Evolutionary conservation across 2,329 filamentous ascomycete species (phyloP), one percentile per base, ranked within the genome.

Genomic region (Cladophialophora chaetospira): DNA sequence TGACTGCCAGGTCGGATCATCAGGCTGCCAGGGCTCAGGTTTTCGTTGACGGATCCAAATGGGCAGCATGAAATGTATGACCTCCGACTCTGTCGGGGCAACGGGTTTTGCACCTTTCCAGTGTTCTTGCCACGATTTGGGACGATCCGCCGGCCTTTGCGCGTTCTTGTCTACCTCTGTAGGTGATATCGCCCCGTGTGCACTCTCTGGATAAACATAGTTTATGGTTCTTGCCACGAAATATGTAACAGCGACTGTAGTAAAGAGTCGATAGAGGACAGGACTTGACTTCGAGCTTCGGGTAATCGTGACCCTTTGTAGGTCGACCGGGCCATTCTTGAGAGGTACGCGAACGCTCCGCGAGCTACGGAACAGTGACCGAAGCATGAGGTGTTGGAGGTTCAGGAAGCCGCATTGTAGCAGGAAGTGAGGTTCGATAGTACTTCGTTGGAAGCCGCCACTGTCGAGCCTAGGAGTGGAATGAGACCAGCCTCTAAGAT

Each of bases 341-440:
- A 60, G 46, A 26, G 64, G 64, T 29, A 66, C 58, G 50, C 63
- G 61, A 36, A 65, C 49, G n/a, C 56, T 62, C 35, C 61, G 64
- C 48, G 59, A 38, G 28, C 59, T 57, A 50, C 60, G 60, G 53
- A 66, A 62, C 28, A 66, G 61, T 54, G 48, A 65, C 44, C 58
- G 60, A 53, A 65, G 59, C 63, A 65, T 65, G 19, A 51, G 38
- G 58, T 47, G 35, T 38, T 8, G 23, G 28, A 28, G 36, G 19
- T 21, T 57, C 58, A 60, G 40, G 28, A 26, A 47, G 40, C 33
- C 42, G 46, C 58, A 60, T 60, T 33, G 48, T 60, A 45, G 58
- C 58, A 45, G 35, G 40, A 17, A 51, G 38, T 21, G 19, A 35
- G 43, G 23, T 6, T 44, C 42, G 23, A 26, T 33, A 13, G 29